These are phyloP conservation scores for Prunella vulgaris DNA, from an alignment of 257 asterid genomes.

Conservation along the genomic window DNA sequence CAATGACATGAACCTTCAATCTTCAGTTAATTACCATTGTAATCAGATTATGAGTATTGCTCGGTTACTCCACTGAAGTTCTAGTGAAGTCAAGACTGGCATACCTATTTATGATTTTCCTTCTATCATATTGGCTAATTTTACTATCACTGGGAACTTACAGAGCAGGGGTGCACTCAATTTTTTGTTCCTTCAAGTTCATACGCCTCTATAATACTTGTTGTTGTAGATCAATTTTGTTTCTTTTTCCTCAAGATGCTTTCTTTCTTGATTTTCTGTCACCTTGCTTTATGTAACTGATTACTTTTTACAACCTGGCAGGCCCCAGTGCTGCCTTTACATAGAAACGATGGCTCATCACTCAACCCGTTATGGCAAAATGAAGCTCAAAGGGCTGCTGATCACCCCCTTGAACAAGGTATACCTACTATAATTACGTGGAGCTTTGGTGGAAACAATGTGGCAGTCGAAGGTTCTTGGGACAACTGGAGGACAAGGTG, in stretches of 20 bases:
- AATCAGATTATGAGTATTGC: not conserved
- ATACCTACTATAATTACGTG: conserved; percentile 52
- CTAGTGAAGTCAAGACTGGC: not conserved
- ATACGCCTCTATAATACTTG: not conserved
- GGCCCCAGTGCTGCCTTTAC: conserved; percentile 67
- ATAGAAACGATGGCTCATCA: conserved; percentile 42
- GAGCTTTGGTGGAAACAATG: conserved; percentile 65
- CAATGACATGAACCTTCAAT: not conserved
- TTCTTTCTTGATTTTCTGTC: conserved; percentile 9
- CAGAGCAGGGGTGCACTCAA: not conserved
- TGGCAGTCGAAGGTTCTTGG: conserved; percentile 92
- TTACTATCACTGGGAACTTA: not conserved
- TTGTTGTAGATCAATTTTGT: not conserved
- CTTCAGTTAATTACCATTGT: not conserved
- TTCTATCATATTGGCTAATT: not conserved
- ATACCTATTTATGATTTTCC: not conserved
- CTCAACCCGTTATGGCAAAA: conserved; percentile 37
- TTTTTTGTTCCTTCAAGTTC: not conserved
- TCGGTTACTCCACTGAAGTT: not conserved
- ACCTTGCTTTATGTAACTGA: conserved; percentile 9
- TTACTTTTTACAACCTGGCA: conserved; percentile 32
- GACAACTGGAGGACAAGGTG: conserved; percentile 91
- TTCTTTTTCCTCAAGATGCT: not conserved
- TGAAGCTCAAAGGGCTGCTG: conserved; percentile 32
- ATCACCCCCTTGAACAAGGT: conserved; percentile 39